phyloP scores from a whole-genome alignment of 805 yeast genomes.

The Blastobotrys attinorum region DNA sequence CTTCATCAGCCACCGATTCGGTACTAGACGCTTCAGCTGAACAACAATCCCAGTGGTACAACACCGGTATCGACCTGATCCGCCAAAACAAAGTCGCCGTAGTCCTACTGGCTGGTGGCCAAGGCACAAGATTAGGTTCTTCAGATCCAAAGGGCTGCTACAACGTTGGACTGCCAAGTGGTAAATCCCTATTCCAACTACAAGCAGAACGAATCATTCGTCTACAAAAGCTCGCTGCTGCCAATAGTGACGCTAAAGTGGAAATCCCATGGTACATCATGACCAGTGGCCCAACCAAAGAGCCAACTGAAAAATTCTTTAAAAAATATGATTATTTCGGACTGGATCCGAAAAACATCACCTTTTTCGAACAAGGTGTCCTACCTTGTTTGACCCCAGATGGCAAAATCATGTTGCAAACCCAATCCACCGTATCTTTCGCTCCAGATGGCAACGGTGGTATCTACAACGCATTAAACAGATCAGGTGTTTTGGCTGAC shows the following conservation, averaged over 20 bases:
- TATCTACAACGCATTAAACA: constrained; percentile 70
- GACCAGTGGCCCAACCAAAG: constrained; percentile 88
- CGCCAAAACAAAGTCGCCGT: constrained; percentile 73
- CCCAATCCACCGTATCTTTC: constrained; percentile 51
- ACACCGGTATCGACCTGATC: constrained; percentile 61
- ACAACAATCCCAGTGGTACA: constrained; percentile 35
- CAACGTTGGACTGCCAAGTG: constrained; percentile 76
- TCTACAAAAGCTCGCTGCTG: constrained; percentile 49
- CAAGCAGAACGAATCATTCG: constrained; percentile 80
- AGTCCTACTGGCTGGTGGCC: constrained; percentile 95
- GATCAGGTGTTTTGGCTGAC: constrained; percentile 60
- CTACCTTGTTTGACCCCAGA: constrained; percentile 75
- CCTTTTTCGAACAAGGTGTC: constrained; percentile 90
- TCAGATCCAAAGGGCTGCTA: constrained; percentile 90
- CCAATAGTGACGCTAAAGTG: constrained; percentile 12
- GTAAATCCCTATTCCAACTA: constrained; percentile 77
- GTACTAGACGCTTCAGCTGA: constrained; percentile 24
- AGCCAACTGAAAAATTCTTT: constrained; percentile 67
- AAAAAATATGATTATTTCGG: constrained; percentile 61
- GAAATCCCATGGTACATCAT: constrained; percentile 79
- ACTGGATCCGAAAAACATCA: constrained; percentile 46
- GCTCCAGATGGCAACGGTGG: constrained; percentile 99
- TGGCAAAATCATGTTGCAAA: constrained; percentile 66
- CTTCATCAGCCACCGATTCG: constrained; percentile 25
- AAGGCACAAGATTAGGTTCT: constrained; percentile 92